Conservation (phyloP, 352 stramenopile species). For the Pythium volutum region DNA sequence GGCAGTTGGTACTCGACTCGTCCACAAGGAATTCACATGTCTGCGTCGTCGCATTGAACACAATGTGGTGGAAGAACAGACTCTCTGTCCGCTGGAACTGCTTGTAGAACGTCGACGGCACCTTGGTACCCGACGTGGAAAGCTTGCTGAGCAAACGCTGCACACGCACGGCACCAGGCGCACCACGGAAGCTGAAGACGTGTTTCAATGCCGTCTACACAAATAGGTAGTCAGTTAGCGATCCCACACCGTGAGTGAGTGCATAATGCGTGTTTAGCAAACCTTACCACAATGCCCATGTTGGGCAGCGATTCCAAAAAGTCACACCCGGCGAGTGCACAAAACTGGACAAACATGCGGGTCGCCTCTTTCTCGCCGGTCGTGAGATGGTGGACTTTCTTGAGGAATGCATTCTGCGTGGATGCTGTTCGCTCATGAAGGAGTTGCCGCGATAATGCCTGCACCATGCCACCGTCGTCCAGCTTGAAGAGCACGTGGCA, state of each 20-base stretch:
- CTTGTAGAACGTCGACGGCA: slow-evolving; percentile 50
- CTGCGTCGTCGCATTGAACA: slow-evolving; percentile 53
- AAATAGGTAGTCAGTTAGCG: neutral
- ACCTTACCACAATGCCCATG: slow-evolving; percentile 63
- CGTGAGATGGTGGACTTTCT: slow-evolving; percentile 59
- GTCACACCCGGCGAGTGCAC: slow-evolving; percentile 65
- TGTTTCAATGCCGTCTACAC: slow-evolving; percentile 69
- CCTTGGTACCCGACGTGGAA: slow-evolving; percentile 35
- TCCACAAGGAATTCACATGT: slow-evolving; percentile 58
- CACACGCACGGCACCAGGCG: slow-evolving; percentile 47
- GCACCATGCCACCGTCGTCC: slow-evolving; percentile 54
- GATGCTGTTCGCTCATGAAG: slow-evolving; percentile 42
- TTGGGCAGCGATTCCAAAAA: slow-evolving; percentile 79
- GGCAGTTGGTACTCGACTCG: slow-evolving; percentile 41
- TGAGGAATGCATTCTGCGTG: slow-evolving; percentile 51
- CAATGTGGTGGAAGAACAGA: slow-evolving; percentile 77
- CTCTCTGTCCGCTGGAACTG: slow-evolving; percentile 60
- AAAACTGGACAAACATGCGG: slow-evolving; percentile 82
- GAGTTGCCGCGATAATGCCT: slow-evolving; percentile 57
- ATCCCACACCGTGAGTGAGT: neutral
- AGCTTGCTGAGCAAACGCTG: slow-evolving; percentile 68
- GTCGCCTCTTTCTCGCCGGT: slow-evolving; percentile 53
- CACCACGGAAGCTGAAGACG: slow-evolving; percentile 67
- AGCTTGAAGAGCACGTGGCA: slow-evolving; percentile 68
- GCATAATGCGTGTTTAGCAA: neutral